Base-by-base conservation (phyloP, 768 basidiomycete genomes). In the Boletus barrowsii region DNA sequence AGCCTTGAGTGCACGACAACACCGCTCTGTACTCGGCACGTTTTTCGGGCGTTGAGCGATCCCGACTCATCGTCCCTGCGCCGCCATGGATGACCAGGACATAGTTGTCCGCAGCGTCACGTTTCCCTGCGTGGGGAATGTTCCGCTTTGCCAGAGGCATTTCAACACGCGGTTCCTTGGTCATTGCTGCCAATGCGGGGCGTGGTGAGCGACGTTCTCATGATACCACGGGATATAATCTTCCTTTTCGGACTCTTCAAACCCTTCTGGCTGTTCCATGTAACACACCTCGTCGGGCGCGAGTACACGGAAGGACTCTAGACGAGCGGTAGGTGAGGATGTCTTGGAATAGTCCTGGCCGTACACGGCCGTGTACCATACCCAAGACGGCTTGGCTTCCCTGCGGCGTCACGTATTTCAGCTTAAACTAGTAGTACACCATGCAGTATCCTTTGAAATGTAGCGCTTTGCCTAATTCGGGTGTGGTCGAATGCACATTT, bases 11-110 rank as follows among this genome's bases (percentile, higher is more conserved):
- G 90, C 83, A 4, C 68, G 67, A 10, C 39, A 93, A 71, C 3
- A 73, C 82, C 4, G 73, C 69, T 60, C 79, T 82, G 72, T 89
- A 90, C 48, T 70, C 70, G 14, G 77, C 76, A 39, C 76, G 79
- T 59, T 84, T 76, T 56, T 84, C 80, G 3, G 83, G 84, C 1
- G 87, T 85, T 15, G 84, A 81, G 18, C 67, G 68, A 22, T 76
- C 68, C 54, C 76, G 79, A 30, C 72, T 72, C 79, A 91, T 87
- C 2, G 81, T 86, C 2, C 88, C 88, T 0, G 90, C 88, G 8
- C 90, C 90, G 32, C 90, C 90, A 65, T 93, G 89, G 57, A 92
- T 83, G 29, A 88, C 85, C 2, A 93, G 76, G 32, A 78, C 72
- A 55, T 68, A 67, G 36, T 66, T 70, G 29, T 57, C 45, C 7